Percentiles rank a stretch among this genome's conserved stretches.
Evolutionary conservation across 164 flowering plant species (phyloP).

Genomic region (Warburgia ugandensis): DNA sequence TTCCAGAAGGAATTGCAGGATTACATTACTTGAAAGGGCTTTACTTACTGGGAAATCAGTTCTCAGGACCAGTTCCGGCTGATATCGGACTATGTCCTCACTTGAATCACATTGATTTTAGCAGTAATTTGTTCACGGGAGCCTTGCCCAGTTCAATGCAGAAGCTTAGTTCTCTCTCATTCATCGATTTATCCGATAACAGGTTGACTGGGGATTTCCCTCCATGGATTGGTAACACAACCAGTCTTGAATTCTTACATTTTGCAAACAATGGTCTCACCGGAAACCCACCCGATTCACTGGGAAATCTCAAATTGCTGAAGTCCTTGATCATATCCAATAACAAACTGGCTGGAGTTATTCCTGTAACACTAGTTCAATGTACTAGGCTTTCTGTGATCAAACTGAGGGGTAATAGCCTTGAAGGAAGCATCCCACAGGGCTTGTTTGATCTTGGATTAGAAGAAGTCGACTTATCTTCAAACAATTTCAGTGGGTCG

Average conservation of each 20-base stretch:
- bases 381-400: conserved; percentile 41
- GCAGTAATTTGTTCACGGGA: conserved; percentile 51
- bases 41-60: conserved; percentile 40
- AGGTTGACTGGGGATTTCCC: conserved; percentile 52
- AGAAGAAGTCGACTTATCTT: conserved; percentile 60
- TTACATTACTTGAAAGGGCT: conserved; percentile 63
- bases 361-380: conserved; percentile 42
- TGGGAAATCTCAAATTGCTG: conserved; percentile 53
- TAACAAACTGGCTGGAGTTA: conserved; percentile 45
- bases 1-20: conserved; percentile 43
- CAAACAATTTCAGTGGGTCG: conserved; percentile 41
- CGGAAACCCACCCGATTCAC: conserved; percentile 48
- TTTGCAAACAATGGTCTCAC: conserved; percentile 47
- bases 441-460: conserved; percentile 60
- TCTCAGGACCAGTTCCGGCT: conserved; percentile 55
- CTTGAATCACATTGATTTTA: conserved; percentile 42
- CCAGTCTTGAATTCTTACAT: conserved; percentile 44
- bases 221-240: conserved; percentile 53
- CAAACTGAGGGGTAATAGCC: conserved; percentile 39
- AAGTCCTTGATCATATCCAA: conserved; percentile 37
- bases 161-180: conserved; percentile 30
- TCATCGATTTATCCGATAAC: conserved; percentile 42
- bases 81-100: conserved; percentile 77
- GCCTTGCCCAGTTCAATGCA: conserved; percentile 45
- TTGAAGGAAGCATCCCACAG: conserved; percentile 68